Conservation (phyloP, 78 protist genomes). For the Creolimax fragrantissima region DNA sequence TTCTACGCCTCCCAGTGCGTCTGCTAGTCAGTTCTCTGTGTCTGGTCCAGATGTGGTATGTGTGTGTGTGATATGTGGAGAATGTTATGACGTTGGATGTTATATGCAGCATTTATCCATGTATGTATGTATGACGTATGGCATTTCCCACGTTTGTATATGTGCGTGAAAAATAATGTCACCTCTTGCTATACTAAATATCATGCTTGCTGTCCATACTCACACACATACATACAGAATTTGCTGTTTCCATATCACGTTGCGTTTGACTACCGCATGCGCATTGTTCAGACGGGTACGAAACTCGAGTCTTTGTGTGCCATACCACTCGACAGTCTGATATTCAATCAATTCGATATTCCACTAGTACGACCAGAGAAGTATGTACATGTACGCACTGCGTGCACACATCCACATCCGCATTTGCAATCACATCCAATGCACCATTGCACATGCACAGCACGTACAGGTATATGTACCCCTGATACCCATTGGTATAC, state of each 20-base stretch:
- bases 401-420: neutral
- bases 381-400: neutral
- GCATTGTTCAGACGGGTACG: neutral
- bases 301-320: neutral
- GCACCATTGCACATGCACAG: too few species aligned
- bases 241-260: neutral
- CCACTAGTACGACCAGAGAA: neutral
- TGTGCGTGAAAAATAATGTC: too few species aligned
- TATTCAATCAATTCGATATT: neutral
- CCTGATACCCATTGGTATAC: neutral
- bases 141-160: neutral
- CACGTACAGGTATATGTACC: too few species aligned
- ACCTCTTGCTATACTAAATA: too few species aligned
- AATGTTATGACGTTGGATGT: too few species aligned
- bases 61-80: neutral
- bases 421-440: neutral
- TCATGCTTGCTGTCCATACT: too few species aligned
- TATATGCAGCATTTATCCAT: too few species aligned
- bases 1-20: neutral
- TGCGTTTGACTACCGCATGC: neutral
- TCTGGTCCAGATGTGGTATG: neutral
- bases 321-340: neutral
- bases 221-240: neutral
- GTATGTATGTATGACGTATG: neutral
- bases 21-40: neutral